Evolutionary conservation across 2,329 filamentous ascomycete species (phyloP).

Genomic region (Polychaeton citri): DNA sequence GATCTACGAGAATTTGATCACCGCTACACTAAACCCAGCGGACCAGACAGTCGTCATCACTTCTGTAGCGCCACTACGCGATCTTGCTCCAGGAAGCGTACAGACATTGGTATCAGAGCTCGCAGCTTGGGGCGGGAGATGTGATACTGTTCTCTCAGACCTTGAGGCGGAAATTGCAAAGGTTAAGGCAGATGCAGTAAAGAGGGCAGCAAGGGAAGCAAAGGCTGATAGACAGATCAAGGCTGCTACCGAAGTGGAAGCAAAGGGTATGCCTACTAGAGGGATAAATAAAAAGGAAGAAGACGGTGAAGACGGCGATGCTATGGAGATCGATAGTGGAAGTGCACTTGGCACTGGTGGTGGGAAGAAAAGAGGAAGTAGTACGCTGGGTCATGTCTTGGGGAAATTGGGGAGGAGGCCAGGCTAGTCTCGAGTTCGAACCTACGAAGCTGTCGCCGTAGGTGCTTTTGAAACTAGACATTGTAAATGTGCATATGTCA

Average conservation of each 20-base stretch:
- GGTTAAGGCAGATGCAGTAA: constrained; percentile 40
- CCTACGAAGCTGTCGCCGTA: too few species aligned
- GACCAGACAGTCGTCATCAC: constrained; percentile 62
- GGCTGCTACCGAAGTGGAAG: constrained; percentile 12
- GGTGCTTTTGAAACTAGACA: too few species aligned
- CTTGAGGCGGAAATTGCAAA: constrained; percentile 62
- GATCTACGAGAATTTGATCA: constrained; percentile 73
- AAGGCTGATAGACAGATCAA: constrained; percentile 28
- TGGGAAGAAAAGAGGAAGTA: background rate
- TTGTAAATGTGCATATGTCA: too few species aligned
- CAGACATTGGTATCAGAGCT: constrained; percentile 55
- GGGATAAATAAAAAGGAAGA: background rate
- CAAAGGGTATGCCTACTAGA: background rate
- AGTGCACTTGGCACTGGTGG: background rate
- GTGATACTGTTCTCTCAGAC: constrained; percentile 56
- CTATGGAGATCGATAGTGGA: constrained; percentile 1
- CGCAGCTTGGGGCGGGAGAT: constrained; percentile 64
- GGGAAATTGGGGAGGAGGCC: background rate
- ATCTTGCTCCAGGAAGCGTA: constrained; percentile 63
- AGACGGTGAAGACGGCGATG: background rate
- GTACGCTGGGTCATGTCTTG: background rate
- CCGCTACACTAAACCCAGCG: constrained; percentile 70
- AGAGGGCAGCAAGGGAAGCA: constrained; percentile 27
- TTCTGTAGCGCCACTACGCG: constrained; percentile 72
- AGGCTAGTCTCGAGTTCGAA: background rate